phyloP scores from a whole-genome alignment of 768 basidiomycete species.

The Panellus pusillus region DNA sequence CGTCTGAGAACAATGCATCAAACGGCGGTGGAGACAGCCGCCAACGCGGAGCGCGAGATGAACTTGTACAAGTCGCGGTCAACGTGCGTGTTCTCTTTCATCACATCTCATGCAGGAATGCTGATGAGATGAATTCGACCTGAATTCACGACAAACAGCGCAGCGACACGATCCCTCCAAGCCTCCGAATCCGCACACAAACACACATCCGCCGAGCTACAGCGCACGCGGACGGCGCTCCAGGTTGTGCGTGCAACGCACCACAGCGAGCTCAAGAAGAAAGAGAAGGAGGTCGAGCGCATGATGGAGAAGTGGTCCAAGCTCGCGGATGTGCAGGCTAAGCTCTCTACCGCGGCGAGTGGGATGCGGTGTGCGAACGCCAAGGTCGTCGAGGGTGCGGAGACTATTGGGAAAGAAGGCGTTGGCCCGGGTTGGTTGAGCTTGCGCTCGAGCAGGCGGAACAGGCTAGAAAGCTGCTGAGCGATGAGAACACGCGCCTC shows the following conservation, averaged over 20 bases:
- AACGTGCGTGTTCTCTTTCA: slow-evolving; percentile 49
- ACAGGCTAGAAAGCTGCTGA: slow-evolving; percentile 56
- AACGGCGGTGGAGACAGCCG: slow-evolving; percentile 56
- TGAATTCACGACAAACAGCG: slow-evolving; percentile 34
- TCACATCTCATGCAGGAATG: too few species aligned
- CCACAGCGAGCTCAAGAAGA: slow-evolving; percentile 73
- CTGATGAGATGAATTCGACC: not conserved
- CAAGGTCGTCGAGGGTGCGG: slow-evolving; percentile 44
- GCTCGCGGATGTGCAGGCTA: slow-evolving; percentile 66
- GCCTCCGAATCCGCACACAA: slow-evolving; percentile 67
- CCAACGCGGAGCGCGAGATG: slow-evolving; percentile 77
- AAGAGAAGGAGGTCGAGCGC: slow-evolving; percentile 77
- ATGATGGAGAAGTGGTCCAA: slow-evolving; percentile 76
- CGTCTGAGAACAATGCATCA: slow-evolving; percentile 67
- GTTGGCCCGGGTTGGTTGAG: slow-evolving; percentile 59
- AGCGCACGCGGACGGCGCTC: slow-evolving; percentile 66
- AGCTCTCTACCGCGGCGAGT: slow-evolving; percentile 46
- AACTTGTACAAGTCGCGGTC: slow-evolving; percentile 72
- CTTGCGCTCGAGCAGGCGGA: slow-evolving; percentile 74
- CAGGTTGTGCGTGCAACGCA: slow-evolving; percentile 71
- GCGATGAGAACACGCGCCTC: slow-evolving; percentile 64
- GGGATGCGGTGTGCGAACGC: slow-evolving; percentile 60
- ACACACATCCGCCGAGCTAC: slow-evolving; percentile 66
- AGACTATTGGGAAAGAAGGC: slow-evolving; percentile 47
- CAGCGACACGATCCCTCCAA: slow-evolving; percentile 55